A percentile compares a stretch with the other conserved stretches of the same genome.
Evolutionary conservation across 495 filamentous ascomycete species (phyloP).

Genomic region (Chlorociboria aeruginascens): DNA sequence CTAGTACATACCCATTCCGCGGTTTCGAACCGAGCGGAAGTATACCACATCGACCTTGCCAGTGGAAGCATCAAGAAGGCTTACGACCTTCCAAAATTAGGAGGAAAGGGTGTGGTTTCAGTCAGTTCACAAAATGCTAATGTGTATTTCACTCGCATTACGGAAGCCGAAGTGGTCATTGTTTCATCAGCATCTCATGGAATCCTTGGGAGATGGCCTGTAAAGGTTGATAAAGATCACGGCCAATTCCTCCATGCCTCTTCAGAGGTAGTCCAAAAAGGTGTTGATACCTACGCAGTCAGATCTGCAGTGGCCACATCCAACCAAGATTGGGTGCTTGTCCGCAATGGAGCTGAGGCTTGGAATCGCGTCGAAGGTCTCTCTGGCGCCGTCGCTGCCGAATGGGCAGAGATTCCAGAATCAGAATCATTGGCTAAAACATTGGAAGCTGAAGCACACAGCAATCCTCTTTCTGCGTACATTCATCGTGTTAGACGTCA

Average conservation of each 20-base stretch:
- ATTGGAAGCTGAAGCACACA: constrained; percentile 76
- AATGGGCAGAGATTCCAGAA: constrained; percentile 63
- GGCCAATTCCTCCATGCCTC: constrained; percentile 47
- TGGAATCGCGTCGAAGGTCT: constrained; percentile 81
- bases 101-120: constrained; percentile 64
- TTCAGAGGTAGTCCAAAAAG: constrained; percentile 68
- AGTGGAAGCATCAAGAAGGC: constrained; percentile 53
- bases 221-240: constrained; percentile 27
- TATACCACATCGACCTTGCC: constrained; percentile 69
- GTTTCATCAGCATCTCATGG: constrained; percentile 68
- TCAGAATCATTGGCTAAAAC: constrained; percentile 65
- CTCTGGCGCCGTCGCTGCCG: constrained; percentile 59
- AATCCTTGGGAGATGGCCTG: constrained; percentile 59
- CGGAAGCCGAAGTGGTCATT: constrained; percentile 55
- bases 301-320: constrained; percentile 59
- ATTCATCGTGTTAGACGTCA: constrained; percentile 80
- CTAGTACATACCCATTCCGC: constrained; percentile 70
- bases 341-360: constrained; percentile 65
- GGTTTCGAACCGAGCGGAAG: constrained; percentile 65
- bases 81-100: constrained; percentile 58
- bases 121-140: constrained; percentile 65
- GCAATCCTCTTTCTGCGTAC: constrained; percentile 67
- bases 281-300: constrained; percentile 55
- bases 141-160: constrained; percentile 78
- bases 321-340: constrained; percentile 67